These are phyloP conservation scores for Achlya hypogyna DNA, from an alignment of 352 stramenopile genomes.

Conservation along the genomic window DNA sequence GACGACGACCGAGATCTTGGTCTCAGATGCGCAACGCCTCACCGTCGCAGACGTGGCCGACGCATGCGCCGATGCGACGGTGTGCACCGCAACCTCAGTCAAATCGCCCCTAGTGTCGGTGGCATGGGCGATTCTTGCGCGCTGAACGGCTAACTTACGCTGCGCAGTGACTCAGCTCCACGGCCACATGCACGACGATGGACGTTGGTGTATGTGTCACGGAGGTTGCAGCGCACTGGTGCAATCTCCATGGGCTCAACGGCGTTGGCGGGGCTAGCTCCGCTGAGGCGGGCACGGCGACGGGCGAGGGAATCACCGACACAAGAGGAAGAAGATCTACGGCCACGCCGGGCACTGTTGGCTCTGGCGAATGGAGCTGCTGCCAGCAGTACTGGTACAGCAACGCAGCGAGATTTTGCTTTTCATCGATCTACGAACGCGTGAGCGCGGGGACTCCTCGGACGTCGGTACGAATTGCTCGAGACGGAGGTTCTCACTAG, in stretches of 20 bases:
- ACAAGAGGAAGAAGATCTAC: not conserved
- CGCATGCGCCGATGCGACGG: not conserved
- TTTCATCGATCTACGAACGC: not conserved
- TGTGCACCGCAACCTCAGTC: not conserved
- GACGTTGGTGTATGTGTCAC: too few relatives aligned
- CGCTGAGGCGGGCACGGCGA: too few relatives aligned
- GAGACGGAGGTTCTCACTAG: not conserved
- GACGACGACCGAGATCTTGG: too few relatives aligned
- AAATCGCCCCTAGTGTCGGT: not conserved
- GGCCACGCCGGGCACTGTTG: not conserved
- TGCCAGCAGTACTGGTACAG: not conserved
- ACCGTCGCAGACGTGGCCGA: too few relatives aligned
- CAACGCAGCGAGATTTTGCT: not conserved
- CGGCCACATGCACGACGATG: too few relatives aligned
- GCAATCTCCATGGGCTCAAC: too few relatives aligned
- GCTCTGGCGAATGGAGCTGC: not conserved
- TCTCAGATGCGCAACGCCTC: too few relatives aligned
- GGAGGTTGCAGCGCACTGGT: too few relatives aligned
- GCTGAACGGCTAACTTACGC: not conserved
- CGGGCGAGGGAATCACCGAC: not conserved
- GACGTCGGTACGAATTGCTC: not conserved
- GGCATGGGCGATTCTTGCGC: not conserved
- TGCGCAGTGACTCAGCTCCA: not conserved
- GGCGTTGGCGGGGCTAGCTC: too few relatives aligned
- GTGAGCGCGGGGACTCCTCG: not conserved